A percentile compares a stretch with the other conserved stretches of the same genome.
phyloP scores from a whole-genome alignment of 2,329 filamentous ascomycete genomes.

The Xylaria digitata region DNA sequence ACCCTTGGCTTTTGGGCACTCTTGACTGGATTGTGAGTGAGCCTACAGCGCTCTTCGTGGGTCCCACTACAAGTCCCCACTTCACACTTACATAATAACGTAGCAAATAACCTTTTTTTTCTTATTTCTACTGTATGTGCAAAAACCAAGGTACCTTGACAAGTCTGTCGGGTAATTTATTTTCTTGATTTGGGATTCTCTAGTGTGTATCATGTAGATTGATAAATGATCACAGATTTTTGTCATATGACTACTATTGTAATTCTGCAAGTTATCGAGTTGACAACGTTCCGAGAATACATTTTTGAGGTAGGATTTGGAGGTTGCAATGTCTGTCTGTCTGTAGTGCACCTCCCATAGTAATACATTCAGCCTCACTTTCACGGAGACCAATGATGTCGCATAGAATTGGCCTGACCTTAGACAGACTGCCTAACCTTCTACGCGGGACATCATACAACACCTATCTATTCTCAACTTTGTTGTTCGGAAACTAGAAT shows the following conservation, averaged over 20 bases:
- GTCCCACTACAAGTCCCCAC: constrained; percentile 12
- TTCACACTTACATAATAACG: constrained; percentile 18
- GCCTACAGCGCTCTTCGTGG: background rate
- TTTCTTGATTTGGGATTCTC: background rate
- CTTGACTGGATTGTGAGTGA: constrained; percentile 17
- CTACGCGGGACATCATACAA: background rate
- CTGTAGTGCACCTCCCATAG: background rate
- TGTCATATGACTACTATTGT: background rate
- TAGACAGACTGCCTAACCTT: background rate
- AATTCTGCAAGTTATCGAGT: background rate
- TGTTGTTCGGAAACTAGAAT: too few species aligned
- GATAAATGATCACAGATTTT: too few species aligned
- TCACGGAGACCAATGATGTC: constrained; percentile 23
- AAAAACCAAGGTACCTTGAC: background rate
- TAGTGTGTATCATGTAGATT: background rate
- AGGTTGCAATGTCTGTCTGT: constrained; percentile 1
- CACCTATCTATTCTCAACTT: background rate
- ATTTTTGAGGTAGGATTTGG: background rate
- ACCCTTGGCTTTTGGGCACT: constrained; percentile 16
- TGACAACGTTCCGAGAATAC: background rate
- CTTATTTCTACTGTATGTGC: too few species aligned
- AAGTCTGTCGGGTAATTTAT: background rate
- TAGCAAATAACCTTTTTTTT: constrained; percentile 9
- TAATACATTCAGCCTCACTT: constrained; percentile 28
- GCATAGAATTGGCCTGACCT: constrained; percentile 6